A percentile compares a stretch with the other conserved stretches of the same genome.
Evolutionary conservation across 73 alveolate species (phyloP).

Genomic region (Paramecium sexaurelia): DNA sequence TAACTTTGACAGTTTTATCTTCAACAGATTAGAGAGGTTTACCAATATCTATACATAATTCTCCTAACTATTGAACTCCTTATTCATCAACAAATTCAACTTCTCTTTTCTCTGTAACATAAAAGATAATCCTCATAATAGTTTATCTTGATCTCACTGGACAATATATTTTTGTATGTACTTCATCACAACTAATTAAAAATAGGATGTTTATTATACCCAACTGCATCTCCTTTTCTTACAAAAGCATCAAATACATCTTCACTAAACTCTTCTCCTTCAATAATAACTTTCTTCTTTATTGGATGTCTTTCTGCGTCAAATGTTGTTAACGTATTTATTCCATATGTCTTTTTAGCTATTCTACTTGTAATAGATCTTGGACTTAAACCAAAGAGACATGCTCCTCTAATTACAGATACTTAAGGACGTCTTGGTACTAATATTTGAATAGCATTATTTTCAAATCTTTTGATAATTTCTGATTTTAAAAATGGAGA

Average conservation of each 20-base stretch:
- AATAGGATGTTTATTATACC: conserved; percentile 53
- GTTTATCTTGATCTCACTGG: conserved; percentile 98
- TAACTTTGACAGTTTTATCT: conserved; percentile 97
- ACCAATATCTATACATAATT: conserved; percentile 96
- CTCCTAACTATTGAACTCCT: conserved; percentile 94
- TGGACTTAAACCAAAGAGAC: conserved; percentile 98
- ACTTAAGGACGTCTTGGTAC: conserved; percentile 98
- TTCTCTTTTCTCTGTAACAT: conserved; percentile 90
- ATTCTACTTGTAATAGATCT: conserved; percentile 95
- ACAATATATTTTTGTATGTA: conserved; percentile 95
- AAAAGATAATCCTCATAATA: conserved; percentile 96
- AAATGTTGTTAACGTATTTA: conserved; percentile 96
- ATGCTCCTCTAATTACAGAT: conserved; percentile 98
- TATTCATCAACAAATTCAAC: conserved; percentile 97
- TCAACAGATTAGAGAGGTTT: conserved; percentile 94
- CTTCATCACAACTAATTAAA: conserved; percentile 85
- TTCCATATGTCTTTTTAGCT: conserved; percentile 97
- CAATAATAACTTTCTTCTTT: conserved; percentile 95
- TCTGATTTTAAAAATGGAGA: conserved; percentile 95
- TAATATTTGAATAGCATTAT: conserved; percentile 86
- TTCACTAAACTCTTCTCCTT: conserved; percentile 99
- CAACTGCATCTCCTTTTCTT: conserved; percentile 93
- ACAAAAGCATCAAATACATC: conserved; percentile 99
- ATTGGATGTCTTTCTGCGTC: conserved; percentile 98
- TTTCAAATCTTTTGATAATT: conserved; percentile 92